Evolutionary conservation across 1,284 basidiomycete genomes (phyloP), one percentile per base, ranked within the genome.

Genomic region (Ustilago shanxiensis): DNA sequence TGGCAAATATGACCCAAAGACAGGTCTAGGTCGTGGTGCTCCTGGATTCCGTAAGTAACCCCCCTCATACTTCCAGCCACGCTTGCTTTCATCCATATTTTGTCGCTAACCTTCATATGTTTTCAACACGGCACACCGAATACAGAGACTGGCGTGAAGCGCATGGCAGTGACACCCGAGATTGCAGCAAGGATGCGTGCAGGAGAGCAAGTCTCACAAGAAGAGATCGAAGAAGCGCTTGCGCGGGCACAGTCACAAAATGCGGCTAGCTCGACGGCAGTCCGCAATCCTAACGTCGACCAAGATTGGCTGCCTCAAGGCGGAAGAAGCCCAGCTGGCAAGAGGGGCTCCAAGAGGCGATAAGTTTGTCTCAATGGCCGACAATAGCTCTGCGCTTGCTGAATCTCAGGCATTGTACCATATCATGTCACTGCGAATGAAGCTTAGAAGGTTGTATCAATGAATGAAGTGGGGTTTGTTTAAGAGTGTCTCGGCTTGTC

Each of bases 141-240:
- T 3, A 39, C 66, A 81, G 77, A 82, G 39, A 83, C 82, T 2
- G 78, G 77, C 51, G 80, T 83, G 8, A 72, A 78, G 63, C 72
- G 77, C 18, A 57, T 83, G 37, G 76, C 79, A 16, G 80, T 83
- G 10, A 79, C 82, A 18, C 77, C 82, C 5, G 79, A 81, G 60
- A 79, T 83, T 35, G 80, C 82, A 6, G 82, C 80, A 6, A 56
- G 82, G 24, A 78, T 83, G 66, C 79, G 82, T 2, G 79, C 79
- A 16, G 82, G 82, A 51, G 82, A 83, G 66, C 68, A 82, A 47
- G 82, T 83, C 0, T 66, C 70, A 8, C 69, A 78, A 10, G 82
- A 83, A 41, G 81, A 83, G 60, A 83, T 83, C 50, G 80, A 81
- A 37, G 72, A 67, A 11, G 73, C 80, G 2, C 39, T 79, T 0